A percentile compares a stretch with the other conserved stretches of the same genome.
phyloP scores from a whole-genome alignment of 768 basidiomycete species.

The Boletus rex-veris region DNA sequence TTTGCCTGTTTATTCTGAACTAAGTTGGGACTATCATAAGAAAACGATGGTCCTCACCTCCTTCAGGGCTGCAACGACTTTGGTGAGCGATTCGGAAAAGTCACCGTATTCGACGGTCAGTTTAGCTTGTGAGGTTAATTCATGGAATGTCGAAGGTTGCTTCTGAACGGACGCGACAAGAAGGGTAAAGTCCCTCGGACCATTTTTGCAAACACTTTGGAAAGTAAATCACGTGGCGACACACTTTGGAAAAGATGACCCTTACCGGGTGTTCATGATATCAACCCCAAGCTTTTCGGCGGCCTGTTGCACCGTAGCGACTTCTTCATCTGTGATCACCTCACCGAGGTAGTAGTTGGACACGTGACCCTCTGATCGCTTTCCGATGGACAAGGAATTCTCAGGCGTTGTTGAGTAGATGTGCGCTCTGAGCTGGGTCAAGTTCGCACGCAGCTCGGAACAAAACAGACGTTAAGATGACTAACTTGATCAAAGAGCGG shows the following conservation, averaged over 20 bases:
- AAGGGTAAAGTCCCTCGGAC: constrained; percentile 58
- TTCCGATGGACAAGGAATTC: constrained; percentile 70
- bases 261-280: constrained; percentile 77
- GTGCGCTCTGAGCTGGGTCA: constrained; percentile 60
- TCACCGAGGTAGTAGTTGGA: constrained; percentile 86
- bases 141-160: constrained; percentile 39
- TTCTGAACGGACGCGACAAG: constrained; percentile 67
- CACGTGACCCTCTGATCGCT: constrained; percentile 70
- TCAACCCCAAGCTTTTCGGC: constrained; percentile 76
- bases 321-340: constrained; percentile 70
- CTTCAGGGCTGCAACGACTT: constrained; percentile 51
- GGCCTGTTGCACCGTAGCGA: constrained; percentile 67
- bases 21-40: not conserved
- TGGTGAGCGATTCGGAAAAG: constrained; percentile 54
- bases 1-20: constrained; percentile 48
- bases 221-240: not conserved
- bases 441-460: constrained; percentile 1
- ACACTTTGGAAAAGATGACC: not conserved
- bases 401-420: constrained; percentile 71
- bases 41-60: constrained; percentile 41
- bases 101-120: constrained; percentile 76
- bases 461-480: not conserved
- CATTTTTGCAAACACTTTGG: constrained; percentile 67
- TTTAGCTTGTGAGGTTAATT: constrained; percentile 45
- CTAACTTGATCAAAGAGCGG: constrained; percentile 63